These are phyloP conservation scores for Hylodesmum podocarpum DNA, from an alignment of 306 rosid genomes.

Conservation along the genomic window DNA sequence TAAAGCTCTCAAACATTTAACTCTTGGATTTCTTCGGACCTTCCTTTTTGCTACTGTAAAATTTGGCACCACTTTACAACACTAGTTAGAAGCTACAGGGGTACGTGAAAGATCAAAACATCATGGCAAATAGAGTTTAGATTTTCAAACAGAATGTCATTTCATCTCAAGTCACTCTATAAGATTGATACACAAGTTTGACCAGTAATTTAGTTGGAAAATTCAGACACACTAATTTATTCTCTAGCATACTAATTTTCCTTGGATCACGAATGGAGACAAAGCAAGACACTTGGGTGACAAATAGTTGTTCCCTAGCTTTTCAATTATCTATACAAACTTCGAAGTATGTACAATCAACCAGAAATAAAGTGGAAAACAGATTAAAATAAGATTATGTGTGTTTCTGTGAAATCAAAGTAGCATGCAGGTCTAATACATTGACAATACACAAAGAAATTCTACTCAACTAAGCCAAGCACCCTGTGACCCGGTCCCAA, in stretches of 20 bases:
- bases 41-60: conserved; percentile 43
- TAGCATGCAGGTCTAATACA: neutral
- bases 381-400: neutral
- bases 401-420: conserved; percentile 10
- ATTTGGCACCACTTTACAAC: conserved; percentile 14
- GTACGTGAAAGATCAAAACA: neutral
- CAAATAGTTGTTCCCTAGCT: neutral
- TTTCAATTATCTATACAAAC: neutral
- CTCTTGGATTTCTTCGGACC: conserved; percentile 26
- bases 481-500: neutral
- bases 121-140: neutral
- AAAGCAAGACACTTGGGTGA: neutral
- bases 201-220: neutral
- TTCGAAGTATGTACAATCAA: neutral
- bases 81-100: conserved; percentile 10
- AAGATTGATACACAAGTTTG: neutral
- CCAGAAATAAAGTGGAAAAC: neutral
- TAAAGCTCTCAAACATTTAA: neutral
- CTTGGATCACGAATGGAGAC: neutral
- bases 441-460: neutral
- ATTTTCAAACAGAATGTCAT: neutral
- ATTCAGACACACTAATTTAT: conserved; percentile 5
- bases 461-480: neutral
- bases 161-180: neutral
- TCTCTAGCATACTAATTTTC: neutral